Evolutionary conservation across 306 rosid species (phyloP), one percentile per base, ranked within the genome.

Genomic region (Fragaria vesca): DNA sequence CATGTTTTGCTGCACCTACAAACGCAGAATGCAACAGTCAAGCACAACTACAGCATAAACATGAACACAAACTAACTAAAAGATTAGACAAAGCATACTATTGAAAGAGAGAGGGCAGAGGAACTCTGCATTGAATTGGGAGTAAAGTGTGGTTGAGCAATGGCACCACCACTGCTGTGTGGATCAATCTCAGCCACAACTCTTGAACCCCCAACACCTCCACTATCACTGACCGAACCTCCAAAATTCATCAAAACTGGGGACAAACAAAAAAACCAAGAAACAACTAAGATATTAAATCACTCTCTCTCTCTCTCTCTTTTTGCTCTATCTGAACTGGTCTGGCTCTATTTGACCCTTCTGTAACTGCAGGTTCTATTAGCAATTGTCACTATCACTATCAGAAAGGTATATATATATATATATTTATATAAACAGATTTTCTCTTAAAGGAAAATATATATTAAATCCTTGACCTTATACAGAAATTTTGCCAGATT

Each of bases 1-100:
- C 97, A 95, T 92, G 74, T 85, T 85, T 84, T 87, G 72, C 74
- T 77, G 81, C 91, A 70, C 87, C 81, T 18, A 80, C 80, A 76
- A 77, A 58, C n/a, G 54, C 54, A 72, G 79, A 69, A 55, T 83
- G 17, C 51, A 80, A 65, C 28, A 50, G 47, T 50, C 32, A 54
- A 76, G 32, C 63, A 74, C 1, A 32, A 16, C 6, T 69, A 17
- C 28, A 61, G 32, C 9, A 63, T 52, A 5, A 5, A 76, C 73
- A 43, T 69, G 13, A 79, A 71, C 18, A 30, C 6, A 83, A 24
- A n/a, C 4, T 16, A 34, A 80, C 28, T 17, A 8, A 54, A 4
- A 48, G 55, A 57, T 6, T 10, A 52, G 62, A 80, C 43, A 76
- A 4, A 70, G 76, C 87, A 84, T 91, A 91, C 90, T 50, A 36